Conservation (phyloP, 1,284 basidiomycete genomes). For the Sporisorium iseilematis-ciliati region DNA sequence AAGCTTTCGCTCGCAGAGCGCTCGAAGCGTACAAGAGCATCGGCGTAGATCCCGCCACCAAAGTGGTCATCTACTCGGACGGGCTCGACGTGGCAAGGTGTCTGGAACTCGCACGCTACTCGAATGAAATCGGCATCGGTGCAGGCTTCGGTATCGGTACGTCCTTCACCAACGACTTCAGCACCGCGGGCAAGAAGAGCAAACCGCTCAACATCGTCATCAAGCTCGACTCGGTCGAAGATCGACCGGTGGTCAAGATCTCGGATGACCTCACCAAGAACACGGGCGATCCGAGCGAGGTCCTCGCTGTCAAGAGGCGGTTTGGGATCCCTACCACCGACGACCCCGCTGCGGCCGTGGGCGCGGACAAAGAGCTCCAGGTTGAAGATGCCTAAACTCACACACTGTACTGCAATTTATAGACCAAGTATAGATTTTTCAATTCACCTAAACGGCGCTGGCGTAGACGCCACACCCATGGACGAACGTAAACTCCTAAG, state of each 20-base stretch:
- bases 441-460: conserved; percentile 12
- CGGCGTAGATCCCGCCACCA: conserved; percentile 60
- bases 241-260: conserved; percentile 65
- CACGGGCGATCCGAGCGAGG: conserved; percentile 62
- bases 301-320: conserved; percentile 43
- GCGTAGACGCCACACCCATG: conserved; percentile 23
- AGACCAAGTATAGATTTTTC: neutral
- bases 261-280: conserved; percentile 69
- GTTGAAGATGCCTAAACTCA: conserved; percentile 33
- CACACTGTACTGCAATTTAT: neutral
- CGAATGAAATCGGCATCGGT: conserved; percentile 61
- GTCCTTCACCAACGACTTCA: conserved; percentile 63
- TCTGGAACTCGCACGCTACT: conserved; percentile 50
- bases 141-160: conserved; percentile 66
- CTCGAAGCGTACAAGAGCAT: conserved; percentile 50
- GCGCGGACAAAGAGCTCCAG: conserved; percentile 11
- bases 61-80: conserved; percentile 67
- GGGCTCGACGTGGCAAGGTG: conserved; percentile 60
- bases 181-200: conserved; percentile 15
- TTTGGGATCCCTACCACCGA: conserved; percentile 36
- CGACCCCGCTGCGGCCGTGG: neutral
- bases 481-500: conserved; percentile 27
- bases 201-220: conserved; percentile 68
- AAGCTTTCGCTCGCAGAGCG: conserved; percentile 58
- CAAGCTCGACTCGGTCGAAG: conserved; percentile 63